A percentile compares a stretch with the other conserved stretches of the same genome.
These are phyloP conservation scores for Candida boleticola DNA, from an alignment of 805 yeast genomes.

Conservation along the genomic window DNA sequence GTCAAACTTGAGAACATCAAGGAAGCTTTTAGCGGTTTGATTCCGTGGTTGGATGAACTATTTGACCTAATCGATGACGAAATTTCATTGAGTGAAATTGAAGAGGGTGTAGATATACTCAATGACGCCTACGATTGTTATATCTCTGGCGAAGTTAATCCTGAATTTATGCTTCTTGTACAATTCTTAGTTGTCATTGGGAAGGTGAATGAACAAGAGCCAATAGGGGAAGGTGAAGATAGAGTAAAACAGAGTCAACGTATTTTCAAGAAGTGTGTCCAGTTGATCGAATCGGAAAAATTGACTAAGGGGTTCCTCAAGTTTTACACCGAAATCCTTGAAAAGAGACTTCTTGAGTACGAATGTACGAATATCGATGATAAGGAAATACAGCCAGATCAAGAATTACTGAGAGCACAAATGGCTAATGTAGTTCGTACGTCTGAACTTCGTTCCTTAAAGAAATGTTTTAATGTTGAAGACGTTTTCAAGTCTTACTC, in stretches of 20 bases:
- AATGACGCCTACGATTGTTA: constrained; percentile 65
- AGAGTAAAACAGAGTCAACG: constrained; percentile 35
- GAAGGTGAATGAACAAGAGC: constrained; percentile 15
- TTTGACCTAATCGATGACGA: constrained; percentile 20
- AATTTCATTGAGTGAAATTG: constrained; percentile 33
- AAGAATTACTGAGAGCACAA: constrained; percentile 19
- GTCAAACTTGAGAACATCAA: constrained; percentile 47
- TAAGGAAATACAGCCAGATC: background rate
- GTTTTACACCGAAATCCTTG: constrained; percentile 32
- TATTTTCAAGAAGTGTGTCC: constrained; percentile 57
- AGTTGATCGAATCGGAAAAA: constrained; percentile 51
- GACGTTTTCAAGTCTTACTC: constrained; percentile 29
- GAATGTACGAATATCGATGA: constrained; percentile 28
- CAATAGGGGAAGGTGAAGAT: constrained; percentile 14
- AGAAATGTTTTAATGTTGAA: constrained; percentile 32
- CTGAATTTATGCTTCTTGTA: constrained; percentile 56
- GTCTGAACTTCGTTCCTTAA: constrained; percentile 54
- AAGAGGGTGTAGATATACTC: constrained; percentile 39
- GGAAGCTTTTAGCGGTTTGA: constrained; percentile 30
- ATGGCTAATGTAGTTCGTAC: constrained; percentile 57
- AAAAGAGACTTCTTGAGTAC: constrained; percentile 44
- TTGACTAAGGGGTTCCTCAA: constrained; percentile 40
- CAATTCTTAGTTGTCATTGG: constrained; percentile 46
- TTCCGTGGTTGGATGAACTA: constrained; percentile 31
- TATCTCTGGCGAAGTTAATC: constrained; percentile 51